phyloP scores from a whole-genome alignment of 306 rosid species.

The Prunus padus region DNA sequence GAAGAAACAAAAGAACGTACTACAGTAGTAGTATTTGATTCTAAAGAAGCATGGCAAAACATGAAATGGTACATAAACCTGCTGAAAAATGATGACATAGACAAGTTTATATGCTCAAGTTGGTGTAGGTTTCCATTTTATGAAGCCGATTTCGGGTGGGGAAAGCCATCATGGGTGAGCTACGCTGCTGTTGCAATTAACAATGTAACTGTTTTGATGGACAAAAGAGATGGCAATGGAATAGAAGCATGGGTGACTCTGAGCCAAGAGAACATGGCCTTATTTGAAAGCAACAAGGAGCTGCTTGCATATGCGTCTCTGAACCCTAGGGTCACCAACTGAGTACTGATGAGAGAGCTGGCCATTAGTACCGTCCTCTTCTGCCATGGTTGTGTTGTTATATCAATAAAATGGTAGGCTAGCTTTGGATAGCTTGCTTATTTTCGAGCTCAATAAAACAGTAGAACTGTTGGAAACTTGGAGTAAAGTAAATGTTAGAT shows the following conservation, averaged over 20 bases:
- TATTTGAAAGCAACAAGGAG: slow-evolving; percentile 13
- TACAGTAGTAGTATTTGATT: neutral
- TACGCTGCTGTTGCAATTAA: neutral
- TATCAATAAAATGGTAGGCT: neutral
- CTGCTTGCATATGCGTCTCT: slow-evolving; percentile 27
- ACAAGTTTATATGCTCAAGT: slow-evolving; percentile 16
- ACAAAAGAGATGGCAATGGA: slow-evolving; percentile 26
- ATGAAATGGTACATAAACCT: neutral
- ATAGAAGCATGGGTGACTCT: slow-evolving; percentile 31
- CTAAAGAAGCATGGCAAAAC: neutral
- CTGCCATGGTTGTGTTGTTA: neutral
- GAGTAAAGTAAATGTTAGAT: no score
- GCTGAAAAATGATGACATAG: neutral
- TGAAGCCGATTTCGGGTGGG: slow-evolving; percentile 32
- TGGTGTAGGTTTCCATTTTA: slow-evolving; percentile 27
- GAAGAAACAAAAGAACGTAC: neutral
- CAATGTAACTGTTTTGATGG: slow-evolving; percentile 21
- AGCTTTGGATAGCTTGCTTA: neutral
- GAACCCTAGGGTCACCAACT: neutral
- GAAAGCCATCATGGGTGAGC: slow-evolving; percentile 36
- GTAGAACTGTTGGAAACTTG: no score
- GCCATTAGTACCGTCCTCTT: neutral
- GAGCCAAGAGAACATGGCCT: slow-evolving; percentile 22
- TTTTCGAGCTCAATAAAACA: neutral
- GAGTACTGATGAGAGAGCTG: neutral